Percentiles rank a stretch among this genome's conserved stretches.
phyloP scores from a whole-genome alignment of 106 monocot species.

The Chionographis japonica region DNA sequence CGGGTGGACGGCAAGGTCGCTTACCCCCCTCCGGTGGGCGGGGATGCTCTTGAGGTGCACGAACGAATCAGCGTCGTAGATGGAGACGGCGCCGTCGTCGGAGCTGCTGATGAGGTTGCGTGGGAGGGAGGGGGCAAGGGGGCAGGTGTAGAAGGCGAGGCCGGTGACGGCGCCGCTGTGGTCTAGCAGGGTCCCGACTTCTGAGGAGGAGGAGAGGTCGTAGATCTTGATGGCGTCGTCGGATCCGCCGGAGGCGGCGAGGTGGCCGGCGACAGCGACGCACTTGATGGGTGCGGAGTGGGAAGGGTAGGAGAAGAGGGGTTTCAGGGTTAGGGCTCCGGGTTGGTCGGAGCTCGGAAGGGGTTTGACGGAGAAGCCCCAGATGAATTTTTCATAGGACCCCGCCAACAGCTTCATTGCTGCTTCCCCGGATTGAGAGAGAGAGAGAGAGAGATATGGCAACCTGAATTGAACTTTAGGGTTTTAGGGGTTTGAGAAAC shows the following conservation, averaged over 20 bases:
- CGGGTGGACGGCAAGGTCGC: constrained; percentile 68
- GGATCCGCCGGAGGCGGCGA: constrained; percentile 79
- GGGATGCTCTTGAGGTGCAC: constrained; percentile 56
- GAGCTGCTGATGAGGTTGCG: constrained; percentile 75
- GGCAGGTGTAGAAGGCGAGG: constrained; percentile 56
- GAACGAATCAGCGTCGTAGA: constrained; percentile 89
- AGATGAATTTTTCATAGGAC: constrained; percentile 90
- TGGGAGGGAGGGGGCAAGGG: constrained; percentile 46
- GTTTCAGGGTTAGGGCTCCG: constrained; percentile 29
- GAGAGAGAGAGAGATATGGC: too few species aligned
- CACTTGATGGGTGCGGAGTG: constrained; percentile 77
- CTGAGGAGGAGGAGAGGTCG: constrained; percentile 65
- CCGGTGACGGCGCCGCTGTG: constrained; percentile 52
- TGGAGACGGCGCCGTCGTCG: constrained; percentile 61
- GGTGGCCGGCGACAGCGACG: constrained; percentile 55
- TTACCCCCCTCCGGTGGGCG: constrained; percentile 37
- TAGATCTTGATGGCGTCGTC: constrained; percentile 89
- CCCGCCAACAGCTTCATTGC: constrained; percentile 79
- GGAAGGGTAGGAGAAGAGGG: constrained; percentile 81
- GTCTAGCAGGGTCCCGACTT: constrained; percentile 69
- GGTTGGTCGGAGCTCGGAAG: constrained; percentile 11
- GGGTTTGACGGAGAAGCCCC: constrained; percentile 88
- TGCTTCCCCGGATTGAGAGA: neutral
- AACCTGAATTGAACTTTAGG: too few species aligned
- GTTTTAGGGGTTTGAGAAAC: too few species aligned